Conservation (phyloP, 306 rosid species). For the Begonia peltatifolia region DNA sequence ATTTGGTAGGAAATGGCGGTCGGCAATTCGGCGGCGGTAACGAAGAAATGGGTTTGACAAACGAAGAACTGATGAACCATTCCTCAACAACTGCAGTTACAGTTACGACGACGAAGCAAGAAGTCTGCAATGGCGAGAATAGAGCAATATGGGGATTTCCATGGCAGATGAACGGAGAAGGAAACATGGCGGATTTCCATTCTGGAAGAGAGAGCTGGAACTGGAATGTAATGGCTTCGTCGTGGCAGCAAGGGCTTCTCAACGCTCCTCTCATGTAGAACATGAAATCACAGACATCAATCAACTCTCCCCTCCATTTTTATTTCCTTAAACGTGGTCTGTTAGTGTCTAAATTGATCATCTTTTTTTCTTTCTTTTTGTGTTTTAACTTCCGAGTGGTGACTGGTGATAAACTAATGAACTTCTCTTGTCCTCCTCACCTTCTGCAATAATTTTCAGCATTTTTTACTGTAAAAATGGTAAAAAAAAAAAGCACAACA, state of each 20-base stretch:
- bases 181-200: conserved; percentile 39
- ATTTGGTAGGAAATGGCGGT: conserved; percentile 19
- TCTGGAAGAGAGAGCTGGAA: conserved; percentile 73
- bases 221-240: conserved; percentile 40
- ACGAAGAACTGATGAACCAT: conserved; percentile 36
- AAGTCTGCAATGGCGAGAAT: conserved; percentile 32
- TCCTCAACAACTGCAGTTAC: conserved; percentile 52
- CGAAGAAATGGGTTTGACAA: conserved; percentile 18
- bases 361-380: too few species aligned
- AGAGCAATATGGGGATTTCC: conserved; percentile 77
- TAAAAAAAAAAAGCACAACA: too few species aligned
- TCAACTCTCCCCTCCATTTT: too few species aligned
- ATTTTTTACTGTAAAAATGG: too few species aligned
- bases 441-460: too few species aligned
- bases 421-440: too few species aligned
- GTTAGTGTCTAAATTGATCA: too few species aligned
- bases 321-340: too few species aligned
- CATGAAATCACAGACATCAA: not conserved
- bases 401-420: too few species aligned
- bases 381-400: too few species aligned
- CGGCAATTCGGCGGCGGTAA: not conserved
- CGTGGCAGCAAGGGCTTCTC: conserved; percentile 97
- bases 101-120: conserved; percentile 84
- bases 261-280: conserved; percentile 72
- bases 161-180: conserved; percentile 62